Percentiles rank a stretch among this genome's conserved stretches.
These are phyloP conservation scores for Prinsepia uniflora DNA, from an alignment of 306 rosid genomes.

Conservation along the genomic window DNA sequence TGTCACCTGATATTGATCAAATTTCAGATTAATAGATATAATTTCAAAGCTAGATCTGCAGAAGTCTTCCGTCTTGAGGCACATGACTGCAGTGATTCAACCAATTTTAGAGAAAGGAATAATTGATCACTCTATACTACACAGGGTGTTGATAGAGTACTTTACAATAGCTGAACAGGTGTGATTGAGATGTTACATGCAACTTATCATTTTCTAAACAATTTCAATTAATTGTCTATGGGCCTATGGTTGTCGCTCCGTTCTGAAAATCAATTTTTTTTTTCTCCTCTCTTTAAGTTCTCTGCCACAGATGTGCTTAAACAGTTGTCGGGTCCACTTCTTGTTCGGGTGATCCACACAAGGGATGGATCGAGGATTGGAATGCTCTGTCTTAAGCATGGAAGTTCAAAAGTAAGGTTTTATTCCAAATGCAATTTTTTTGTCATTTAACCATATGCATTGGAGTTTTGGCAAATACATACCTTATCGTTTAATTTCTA, in stretches of 20 bases:
- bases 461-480: constrained; percentile 19
- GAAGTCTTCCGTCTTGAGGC: constrained; percentile 71
- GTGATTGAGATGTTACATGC: constrained; percentile 4
- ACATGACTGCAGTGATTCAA: constrained; percentile 72
- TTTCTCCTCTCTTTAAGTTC: constrained; percentile 34
- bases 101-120: constrained; percentile 97
- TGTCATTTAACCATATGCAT: not conserved
- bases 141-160: constrained; percentile 70
- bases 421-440: not conserved
- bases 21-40: constrained; percentile 63
- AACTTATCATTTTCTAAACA: not conserved
- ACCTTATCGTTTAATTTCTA: constrained; percentile 14
- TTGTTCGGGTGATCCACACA: constrained; percentile 75
- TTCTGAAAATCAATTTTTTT: constrained; percentile 40
- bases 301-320: constrained; percentile 77
- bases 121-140: constrained; percentile 88
- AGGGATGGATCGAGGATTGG: constrained; percentile 89
- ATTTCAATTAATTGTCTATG: not conserved
- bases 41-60: constrained; percentile 73
- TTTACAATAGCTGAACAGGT: constrained; percentile 85
- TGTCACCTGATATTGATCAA: constrained; percentile 20
- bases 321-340: constrained; percentile 74
- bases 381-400: constrained; percentile 77
- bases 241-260: constrained; percentile 11
- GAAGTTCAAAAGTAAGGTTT: constrained; percentile 71